Evolutionary conservation across 2,329 filamentous ascomycete genomes (phyloP), one percentile per base, ranked within the genome.

Genomic region (Talaromyces rugulosus): DNA sequence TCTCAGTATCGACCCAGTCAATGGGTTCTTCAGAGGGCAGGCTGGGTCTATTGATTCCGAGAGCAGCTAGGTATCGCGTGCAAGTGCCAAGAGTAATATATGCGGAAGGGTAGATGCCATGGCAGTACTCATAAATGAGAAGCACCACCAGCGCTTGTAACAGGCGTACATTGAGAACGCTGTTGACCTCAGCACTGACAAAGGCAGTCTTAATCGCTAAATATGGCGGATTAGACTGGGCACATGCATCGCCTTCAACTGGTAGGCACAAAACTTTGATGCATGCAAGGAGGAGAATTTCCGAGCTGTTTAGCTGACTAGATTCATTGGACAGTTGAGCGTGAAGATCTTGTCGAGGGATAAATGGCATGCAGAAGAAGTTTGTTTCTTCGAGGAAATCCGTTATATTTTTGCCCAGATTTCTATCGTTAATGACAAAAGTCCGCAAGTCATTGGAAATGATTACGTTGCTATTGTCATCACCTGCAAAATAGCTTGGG

Each of bases 71-170:
- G 65, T 82, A 80, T 59, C 80, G 70, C 23, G 77, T 73, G 67
- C 78, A 81, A 66, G 73, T 71, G 2, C 77, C 81, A 5, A 81
- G 72, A 1, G 78, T 78, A 69, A 83, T 78, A 73, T 79, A 83
- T 14, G 80, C 80, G 11, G 80, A 77, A 3, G 82, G 81, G 64
- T 83, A 83, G 54, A 83, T 79, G 3, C 73, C 77, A 63, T 83
- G 81, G 1, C 79, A 77, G 61, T 79, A 73, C 65, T 83, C 81
- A 66, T 81, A 83, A 2, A 82, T 68, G 7, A 80, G 74, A 27
- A 83, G 70, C 14, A 83, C 72, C 1, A 82, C 64, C 63, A 77
- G 73, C 4, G 78, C 77, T 66, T 83, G 82, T 7, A 83, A 71
- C 44, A 79, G 69, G 53, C 77, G 70, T 16, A 83, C 65, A 30